Evolutionary conservation across 768 basidiomycete genomes (phyloP).

Genomic region (Pholiota microspora): DNA sequence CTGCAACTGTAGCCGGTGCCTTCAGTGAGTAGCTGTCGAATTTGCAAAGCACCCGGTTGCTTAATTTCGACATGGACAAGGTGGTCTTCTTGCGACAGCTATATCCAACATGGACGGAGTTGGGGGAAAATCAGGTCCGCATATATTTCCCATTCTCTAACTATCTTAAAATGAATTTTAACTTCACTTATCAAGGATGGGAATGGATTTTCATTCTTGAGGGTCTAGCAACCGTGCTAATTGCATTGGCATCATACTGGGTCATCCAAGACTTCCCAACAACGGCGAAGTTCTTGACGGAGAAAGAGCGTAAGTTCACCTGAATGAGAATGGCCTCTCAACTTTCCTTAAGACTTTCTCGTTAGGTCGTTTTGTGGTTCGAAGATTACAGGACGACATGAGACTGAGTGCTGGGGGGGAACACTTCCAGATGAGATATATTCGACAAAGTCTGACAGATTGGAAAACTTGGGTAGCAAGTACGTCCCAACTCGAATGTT

Average conservation of each 20-base stretch:
- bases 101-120: conserved; percentile 72
- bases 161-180: neutral
- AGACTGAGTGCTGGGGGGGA: conserved; percentile 65
- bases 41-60: neutral
- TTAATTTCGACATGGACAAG: conserved; percentile 26
- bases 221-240: conserved; percentile 64
- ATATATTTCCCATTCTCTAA: neutral
- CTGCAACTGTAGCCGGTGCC: conserved; percentile 76
- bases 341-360: neutral
- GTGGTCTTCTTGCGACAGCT: conserved; percentile 62
- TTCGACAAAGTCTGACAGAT: conserved; percentile 61
- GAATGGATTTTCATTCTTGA: conserved; percentile 77
- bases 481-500: conserved; percentile 28
- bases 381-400: conserved; percentile 62
- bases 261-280: conserved; percentile 80
- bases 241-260: conserved; percentile 63
- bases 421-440: conserved; percentile 49
- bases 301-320: conserved; percentile 49
- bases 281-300: conserved; percentile 65
- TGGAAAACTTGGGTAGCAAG: conserved; percentile 76
- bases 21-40: conserved; percentile 47
- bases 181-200: conserved; percentile 36
- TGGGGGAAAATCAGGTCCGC: conserved; percentile 54
- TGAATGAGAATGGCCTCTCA: neutral
- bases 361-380: conserved; percentile 59